Evolutionary conservation across 2,329 filamentous ascomycete species (phyloP).

Genomic region (Claviceps digitariae): DNA sequence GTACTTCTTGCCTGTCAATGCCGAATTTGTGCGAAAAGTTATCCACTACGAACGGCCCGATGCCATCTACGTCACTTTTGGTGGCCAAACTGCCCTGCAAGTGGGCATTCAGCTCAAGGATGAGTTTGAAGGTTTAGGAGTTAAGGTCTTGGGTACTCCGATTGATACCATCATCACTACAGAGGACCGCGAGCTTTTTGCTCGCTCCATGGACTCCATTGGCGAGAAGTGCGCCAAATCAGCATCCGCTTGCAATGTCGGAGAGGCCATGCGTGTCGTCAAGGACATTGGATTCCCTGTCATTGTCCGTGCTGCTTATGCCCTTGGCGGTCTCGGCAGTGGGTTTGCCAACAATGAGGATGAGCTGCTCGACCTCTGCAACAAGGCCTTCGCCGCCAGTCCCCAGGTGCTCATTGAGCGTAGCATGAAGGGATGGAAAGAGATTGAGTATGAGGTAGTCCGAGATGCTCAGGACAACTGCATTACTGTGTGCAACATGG

Average conservation of each 20-base stretch:
- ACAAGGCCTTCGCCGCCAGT: constrained; percentile 87
- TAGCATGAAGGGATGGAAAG: constrained; percentile 99
- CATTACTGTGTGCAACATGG: constrained; percentile 99
- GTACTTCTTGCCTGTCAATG: constrained; percentile 93
- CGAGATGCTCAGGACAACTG: constrained; percentile 94
- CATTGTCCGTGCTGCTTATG: constrained; percentile 93
- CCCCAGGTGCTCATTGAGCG: constrained; percentile 94
- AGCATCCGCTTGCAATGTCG: constrained; percentile 74
- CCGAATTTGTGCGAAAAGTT: constrained; percentile 95
- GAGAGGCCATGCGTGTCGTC: constrained; percentile 80
- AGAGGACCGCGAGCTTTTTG: constrained; percentile 94
- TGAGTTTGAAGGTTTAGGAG: constrained; percentile 83
- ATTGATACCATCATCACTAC: constrained; percentile 98
- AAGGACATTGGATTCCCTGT: constrained; percentile 91
- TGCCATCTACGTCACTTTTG: constrained; percentile 95
- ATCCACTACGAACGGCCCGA: constrained; percentile 90
- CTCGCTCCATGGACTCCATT: constrained; percentile 95
- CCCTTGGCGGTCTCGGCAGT: constrained; percentile 85
- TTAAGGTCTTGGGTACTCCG: constrained; percentile 88
- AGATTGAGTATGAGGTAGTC: constrained; percentile 98
- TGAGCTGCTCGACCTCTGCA: constrained; percentile 76
- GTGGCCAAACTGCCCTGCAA: constrained; percentile 91
- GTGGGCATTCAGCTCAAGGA: constrained; percentile 97
- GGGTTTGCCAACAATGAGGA: constrained; percentile 84
- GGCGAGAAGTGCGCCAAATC: constrained; percentile 97